Percentiles rank a stretch among this genome's conserved stretches.
Conservation (phyloP, 2,329 filamentous ascomycete genomes). For the Onygenales sp. region DNA sequence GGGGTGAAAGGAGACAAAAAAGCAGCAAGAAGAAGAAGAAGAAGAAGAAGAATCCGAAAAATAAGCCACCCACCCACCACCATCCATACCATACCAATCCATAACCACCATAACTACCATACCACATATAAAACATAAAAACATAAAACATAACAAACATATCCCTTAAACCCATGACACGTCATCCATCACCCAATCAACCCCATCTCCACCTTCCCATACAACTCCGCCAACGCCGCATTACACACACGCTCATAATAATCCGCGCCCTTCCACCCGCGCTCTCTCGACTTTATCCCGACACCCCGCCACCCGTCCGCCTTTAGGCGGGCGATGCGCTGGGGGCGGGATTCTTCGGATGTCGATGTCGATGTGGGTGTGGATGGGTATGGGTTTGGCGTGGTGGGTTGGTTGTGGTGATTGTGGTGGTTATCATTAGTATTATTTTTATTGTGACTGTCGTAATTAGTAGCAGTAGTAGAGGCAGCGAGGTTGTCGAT, state of each 20-base stretch:
- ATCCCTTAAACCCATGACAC: not conserved
- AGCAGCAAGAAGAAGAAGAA: not conserved
- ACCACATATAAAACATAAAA: not conserved
- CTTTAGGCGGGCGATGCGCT: conserved; percentile 26
- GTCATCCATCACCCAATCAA: not conserved
- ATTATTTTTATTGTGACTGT: conserved; percentile 1
- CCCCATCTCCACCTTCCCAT: conserved; percentile 11
- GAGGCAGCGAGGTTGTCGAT: no score
- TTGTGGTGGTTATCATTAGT: not conserved
- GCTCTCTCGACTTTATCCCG: conserved; percentile 22
- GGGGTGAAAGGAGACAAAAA: not conserved
- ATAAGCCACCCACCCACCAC: not conserved
- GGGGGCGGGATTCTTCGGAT: conserved; percentile 12
- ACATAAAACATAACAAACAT: not conserved
- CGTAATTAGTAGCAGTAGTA: conserved; percentile 8
- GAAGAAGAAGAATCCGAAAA: not conserved
- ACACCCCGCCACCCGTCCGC: conserved; percentile 29
- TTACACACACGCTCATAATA: conserved; percentile 30
- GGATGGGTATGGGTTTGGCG: not conserved
- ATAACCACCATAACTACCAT: not conserved
- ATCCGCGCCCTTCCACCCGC: conserved; percentile 27
- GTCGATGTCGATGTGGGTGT: not conserved
- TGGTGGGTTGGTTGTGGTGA: not conserved
- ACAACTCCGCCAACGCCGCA: conserved; percentile 28
- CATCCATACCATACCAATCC: not conserved